phyloP scores from a whole-genome alignment of 2,329 filamentous ascomycete genomes.

The Dactylella cylindrospora region DNA sequence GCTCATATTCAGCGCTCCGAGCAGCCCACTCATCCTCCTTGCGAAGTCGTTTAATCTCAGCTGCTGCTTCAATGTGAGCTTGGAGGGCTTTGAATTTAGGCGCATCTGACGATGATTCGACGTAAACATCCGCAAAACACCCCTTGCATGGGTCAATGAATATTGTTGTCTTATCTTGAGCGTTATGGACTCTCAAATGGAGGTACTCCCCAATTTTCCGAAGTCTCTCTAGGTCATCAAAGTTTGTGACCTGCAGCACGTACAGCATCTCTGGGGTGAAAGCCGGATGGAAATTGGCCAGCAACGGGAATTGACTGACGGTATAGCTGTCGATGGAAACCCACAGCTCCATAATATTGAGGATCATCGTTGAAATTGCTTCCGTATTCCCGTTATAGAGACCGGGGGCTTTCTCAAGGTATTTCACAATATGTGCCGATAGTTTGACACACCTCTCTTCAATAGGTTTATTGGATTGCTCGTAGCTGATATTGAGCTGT shows the following conservation, averaged over 20 bases:
- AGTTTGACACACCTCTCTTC: slow-evolving; percentile 50
- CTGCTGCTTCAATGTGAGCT: slow-evolving; percentile 51
- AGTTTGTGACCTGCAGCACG: slow-evolving; percentile 58
- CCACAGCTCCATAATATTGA: slow-evolving; percentile 63
- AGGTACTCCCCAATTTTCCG: slow-evolving; percentile 59
- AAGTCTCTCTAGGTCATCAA: slow-evolving; percentile 58
- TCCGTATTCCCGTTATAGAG: slow-evolving; percentile 56
- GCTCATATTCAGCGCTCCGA: slow-evolving; percentile 51
- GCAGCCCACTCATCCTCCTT: slow-evolving; percentile 54
- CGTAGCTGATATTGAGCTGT: neutral
- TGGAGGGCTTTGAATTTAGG: slow-evolving; percentile 50
- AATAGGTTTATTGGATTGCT: slow-evolving; percentile 42
- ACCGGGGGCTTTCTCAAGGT: slow-evolving; percentile 51
- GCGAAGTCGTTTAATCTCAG: slow-evolving; percentile 46
- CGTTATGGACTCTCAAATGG: slow-evolving; percentile 50
- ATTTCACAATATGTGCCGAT: slow-evolving; percentile 51
- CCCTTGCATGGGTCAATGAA: slow-evolving; percentile 54
- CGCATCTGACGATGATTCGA: slow-evolving; percentile 50
- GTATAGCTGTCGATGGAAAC: slow-evolving; percentile 59
- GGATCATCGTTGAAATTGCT: slow-evolving; percentile 58
- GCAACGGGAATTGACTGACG: slow-evolving; percentile 54
- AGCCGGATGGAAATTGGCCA: slow-evolving; percentile 58
- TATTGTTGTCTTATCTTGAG: slow-evolving; percentile 53
- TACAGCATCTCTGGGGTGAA: slow-evolving; percentile 59
- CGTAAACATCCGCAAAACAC: slow-evolving; percentile 58